These are phyloP conservation scores for Leccinum insigne DNA, from an alignment of 1,284 basidiomycete species.

Conservation along the genomic window DNA sequence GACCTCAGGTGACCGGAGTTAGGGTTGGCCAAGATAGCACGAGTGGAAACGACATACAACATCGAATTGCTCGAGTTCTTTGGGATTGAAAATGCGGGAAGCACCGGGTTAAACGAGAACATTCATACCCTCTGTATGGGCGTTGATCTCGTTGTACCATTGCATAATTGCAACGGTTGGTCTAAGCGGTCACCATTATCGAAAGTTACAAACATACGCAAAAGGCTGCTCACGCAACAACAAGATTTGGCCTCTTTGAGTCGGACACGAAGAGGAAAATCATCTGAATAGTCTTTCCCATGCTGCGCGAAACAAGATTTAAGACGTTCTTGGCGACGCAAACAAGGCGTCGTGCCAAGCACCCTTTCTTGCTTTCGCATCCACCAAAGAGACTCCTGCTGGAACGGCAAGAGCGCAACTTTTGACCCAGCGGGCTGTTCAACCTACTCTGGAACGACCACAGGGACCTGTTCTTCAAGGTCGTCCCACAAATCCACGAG, in stretches of 20 bases:
- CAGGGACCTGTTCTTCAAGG: conserved; percentile 63
- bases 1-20: conserved; percentile 39
- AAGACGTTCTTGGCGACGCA: conserved; percentile 3
- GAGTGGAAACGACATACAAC: conserved; percentile 57
- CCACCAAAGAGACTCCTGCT: conserved; percentile 94
- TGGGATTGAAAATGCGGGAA: conserved; percentile 59
- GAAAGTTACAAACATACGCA: neutral
- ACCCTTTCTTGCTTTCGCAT: conserved; percentile 90
- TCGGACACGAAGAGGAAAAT: conserved; percentile 89
- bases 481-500: conserved; percentile 37
- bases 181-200: conserved; percentile 36
- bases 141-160: conserved; percentile 94
- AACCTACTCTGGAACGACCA: conserved; percentile 66
- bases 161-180: conserved; percentile 99
- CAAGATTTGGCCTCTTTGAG: conserved; percentile 80
- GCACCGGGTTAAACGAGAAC: conserved; percentile 94
- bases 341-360: conserved; percentile 88
- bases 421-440: conserved; percentile 58
- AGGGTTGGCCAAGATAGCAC: conserved; percentile 2
- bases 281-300: conserved; percentile 99
- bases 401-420: conserved; percentile 73
- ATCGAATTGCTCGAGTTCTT: conserved; percentile 82
- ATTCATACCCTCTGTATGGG: conserved; percentile 77
- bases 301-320: conserved; percentile 47
- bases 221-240: conserved; percentile 72